Conservation (phyloP, 2,329 filamentous ascomycete genomes). For the Neofusicoccum sp. region DNA sequence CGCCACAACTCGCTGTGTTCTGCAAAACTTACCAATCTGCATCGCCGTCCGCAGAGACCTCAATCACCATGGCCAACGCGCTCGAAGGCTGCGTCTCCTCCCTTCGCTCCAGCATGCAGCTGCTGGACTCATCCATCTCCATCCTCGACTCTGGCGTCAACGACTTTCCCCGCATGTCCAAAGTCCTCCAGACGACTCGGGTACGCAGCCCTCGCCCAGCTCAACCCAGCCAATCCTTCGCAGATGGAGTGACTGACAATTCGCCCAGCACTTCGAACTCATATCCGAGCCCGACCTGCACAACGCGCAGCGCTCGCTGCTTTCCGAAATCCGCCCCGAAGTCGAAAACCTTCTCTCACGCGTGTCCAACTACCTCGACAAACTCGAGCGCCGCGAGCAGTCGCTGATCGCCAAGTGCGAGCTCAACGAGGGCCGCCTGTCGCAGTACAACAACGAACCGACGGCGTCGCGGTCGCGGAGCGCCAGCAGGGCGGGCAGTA, state of each 20-base stretch:
- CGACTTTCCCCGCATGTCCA: conserved; percentile 64
- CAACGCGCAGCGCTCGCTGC: conserved; percentile 79
- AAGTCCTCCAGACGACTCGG: conserved; percentile 64
- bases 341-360: conserved; percentile 77
- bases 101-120: conserved; percentile 61
- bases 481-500: conserved; percentile 9
- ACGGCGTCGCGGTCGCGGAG: conserved; percentile 15
- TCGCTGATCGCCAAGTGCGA: conserved; percentile 81
- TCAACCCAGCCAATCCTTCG: background rate
- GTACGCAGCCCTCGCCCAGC: conserved; percentile 42
- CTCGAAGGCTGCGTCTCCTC: conserved; percentile 63
- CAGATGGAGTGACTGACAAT: background rate
- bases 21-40: too few relatives aligned
- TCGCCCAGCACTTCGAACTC: conserved; percentile 80
- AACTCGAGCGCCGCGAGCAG: conserved; percentile 80
- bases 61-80: conserved; percentile 39
- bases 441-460: conserved; percentile 40
- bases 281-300: conserved; percentile 83
- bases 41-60: too few relatives aligned
- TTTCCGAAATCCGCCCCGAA: conserved; percentile 88
- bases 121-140: conserved; percentile 64
- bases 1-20: background rate
- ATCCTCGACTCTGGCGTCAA: conserved; percentile 65
- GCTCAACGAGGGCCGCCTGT: conserved; percentile 74
- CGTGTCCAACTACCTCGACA: conserved; percentile 81